These are phyloP conservation scores for Aspergillus carbonarius DNA, from an alignment of 2,329 filamentous ascomycete genomes.

Conservation along the genomic window DNA sequence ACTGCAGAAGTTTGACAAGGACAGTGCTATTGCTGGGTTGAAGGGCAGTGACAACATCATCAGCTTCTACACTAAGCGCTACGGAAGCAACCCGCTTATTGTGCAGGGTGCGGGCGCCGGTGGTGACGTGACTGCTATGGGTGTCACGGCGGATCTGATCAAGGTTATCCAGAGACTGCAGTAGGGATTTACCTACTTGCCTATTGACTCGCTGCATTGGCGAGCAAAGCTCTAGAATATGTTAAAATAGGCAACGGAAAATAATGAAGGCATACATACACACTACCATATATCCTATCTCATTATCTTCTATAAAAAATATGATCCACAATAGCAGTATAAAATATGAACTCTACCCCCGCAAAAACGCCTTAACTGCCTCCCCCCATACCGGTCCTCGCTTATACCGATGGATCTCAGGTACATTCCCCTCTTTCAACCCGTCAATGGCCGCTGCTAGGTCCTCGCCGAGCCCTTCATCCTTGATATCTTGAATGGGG, in stretches of 20 bases:
- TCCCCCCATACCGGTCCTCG: slow-evolving; percentile 57
- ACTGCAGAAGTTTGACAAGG: slow-evolving; percentile 81
- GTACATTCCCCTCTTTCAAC: slow-evolving; percentile 56
- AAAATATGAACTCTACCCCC: slow-evolving; percentile 11
- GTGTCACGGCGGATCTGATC: slow-evolving; percentile 87
- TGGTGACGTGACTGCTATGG: slow-evolving; percentile 96
- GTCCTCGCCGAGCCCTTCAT: slow-evolving; percentile 55
- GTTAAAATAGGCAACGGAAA: background rate
- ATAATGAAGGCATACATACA: too few relatives aligned
- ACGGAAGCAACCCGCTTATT: slow-evolving; percentile 86
- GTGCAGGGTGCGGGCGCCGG: slow-evolving; percentile 93
- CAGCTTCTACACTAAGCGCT: slow-evolving; percentile 95
- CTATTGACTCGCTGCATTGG: background rate
- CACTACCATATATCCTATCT: too few relatives aligned
- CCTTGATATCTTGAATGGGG: slow-evolving; percentile 54
- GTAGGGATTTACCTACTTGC: slow-evolving; percentile 28
- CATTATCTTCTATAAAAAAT: background rate
- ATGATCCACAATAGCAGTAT: background rate
- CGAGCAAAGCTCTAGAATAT: background rate
- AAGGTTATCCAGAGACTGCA: slow-evolving; percentile 77
- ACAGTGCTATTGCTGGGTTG: slow-evolving; percentile 86
- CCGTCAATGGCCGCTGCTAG: slow-evolving; percentile 61
- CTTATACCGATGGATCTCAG: slow-evolving; percentile 61
- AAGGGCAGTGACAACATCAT: slow-evolving; percentile 99
- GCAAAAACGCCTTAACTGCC: slow-evolving; percentile 54